Base-by-base conservation (phyloP, 2,329 filamentous ascomycete species). In the Fusarium scirpi region DNA sequence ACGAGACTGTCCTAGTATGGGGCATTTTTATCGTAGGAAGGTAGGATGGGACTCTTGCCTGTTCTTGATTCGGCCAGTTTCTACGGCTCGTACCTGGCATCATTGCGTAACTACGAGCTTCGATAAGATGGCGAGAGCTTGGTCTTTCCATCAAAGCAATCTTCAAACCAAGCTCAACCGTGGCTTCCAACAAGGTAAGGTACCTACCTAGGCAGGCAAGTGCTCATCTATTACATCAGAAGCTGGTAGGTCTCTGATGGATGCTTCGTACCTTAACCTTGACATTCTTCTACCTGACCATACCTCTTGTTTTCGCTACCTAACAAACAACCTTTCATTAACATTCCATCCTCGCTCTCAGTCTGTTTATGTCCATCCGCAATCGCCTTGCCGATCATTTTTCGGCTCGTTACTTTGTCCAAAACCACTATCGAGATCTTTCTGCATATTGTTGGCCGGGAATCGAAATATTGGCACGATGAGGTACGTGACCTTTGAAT, bases 401-500 rank as follows among this genome's bases (percentile, higher is more conserved):
- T 24, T 67, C 49, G 27, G 27, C 22, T 20, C 12, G 24, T 24
- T 54, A n/a, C 38, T 20, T n/a, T 18, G 15, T 25, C 44, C 40
- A 11, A 48, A 49, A 25, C 18, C 32, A 32, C 41, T 41, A n/a
- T 29, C 32, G 16, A 22, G 48, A 15, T 20, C n/a, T 47, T 18
- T 18, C 34, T 32, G 10, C 40, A 52, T 55, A 34, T 65, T 30
- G 11, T 49, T 22, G 22, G 34, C 6, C 25, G 48, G 40, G 12
- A 43, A 52, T 52, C 29, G 13, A 41, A 51, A 51, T 27, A 29
- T 44, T 41, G 43, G 29, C 43, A 60, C 52, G 5, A 70, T 70
- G 68, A 71, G 68, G 68, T 70, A 70, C 20, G 68, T 70, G 34
- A 43, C 27, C 49, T 20, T 51, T 32, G 34, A 32, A 57, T 40